These are phyloP conservation scores for Trichosporon asahii DNA, from an alignment of 1,284 basidiomycete genomes.

Conservation along the genomic window DNA sequence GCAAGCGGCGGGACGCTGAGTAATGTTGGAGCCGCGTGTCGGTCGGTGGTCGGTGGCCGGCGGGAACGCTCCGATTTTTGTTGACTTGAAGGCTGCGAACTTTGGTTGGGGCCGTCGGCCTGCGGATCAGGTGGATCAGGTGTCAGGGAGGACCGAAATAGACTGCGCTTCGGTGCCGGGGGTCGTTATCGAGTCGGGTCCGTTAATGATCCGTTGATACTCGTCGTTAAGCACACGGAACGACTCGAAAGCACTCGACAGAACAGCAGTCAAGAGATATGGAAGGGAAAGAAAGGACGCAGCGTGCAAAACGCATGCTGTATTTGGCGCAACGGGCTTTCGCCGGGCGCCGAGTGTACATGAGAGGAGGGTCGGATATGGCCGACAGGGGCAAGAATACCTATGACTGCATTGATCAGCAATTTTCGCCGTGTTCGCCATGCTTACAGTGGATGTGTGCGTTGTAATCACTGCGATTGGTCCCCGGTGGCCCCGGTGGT, in stretches of 20 bases:
- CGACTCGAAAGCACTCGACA: not conserved
- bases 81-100: not conserved
- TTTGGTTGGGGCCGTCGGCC: not conserved
- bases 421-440: slow-evolving; percentile 5
- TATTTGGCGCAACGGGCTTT: not conserved
- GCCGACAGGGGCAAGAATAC: not conserved
- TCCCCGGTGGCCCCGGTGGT: not conserved
- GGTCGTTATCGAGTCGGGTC: too few species aligned
- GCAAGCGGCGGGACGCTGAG: not conserved
- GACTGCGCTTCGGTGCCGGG: not conserved
- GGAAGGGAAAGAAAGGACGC: not conserved
- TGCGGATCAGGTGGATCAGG: not conserved
- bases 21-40: not conserved
- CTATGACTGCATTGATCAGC: slow-evolving; percentile 7
- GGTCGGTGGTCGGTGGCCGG: not conserved
- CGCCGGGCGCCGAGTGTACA: not conserved
- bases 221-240: not conserved
- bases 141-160: not conserved
- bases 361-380: slow-evolving; percentile 7
- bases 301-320: not conserved
- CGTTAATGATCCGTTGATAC: too few species aligned
- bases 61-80: not conserved
- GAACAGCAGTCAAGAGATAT: not conserved
- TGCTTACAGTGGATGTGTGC: not conserved
- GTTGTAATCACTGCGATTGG: not conserved